Evolutionary conservation across 305 asterid genomes (phyloP).

Genomic region (Fraxinus latifolia): DNA sequence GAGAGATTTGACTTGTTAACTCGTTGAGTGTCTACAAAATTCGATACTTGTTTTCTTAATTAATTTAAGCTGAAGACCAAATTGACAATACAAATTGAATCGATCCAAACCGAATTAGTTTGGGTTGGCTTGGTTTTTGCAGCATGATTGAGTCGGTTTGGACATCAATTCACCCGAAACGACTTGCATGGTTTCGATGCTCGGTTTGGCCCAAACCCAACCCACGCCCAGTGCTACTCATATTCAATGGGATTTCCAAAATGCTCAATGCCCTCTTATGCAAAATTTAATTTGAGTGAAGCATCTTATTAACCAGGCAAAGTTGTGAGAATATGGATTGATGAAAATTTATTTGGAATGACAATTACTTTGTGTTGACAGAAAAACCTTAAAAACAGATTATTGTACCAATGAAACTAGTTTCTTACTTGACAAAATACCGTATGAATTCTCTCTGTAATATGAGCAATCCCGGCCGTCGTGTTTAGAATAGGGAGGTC

Average conservation of each 20-base stretch:
- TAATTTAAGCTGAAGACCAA: no score
- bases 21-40: background rate
- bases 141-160: no score
- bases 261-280: background rate
- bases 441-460: slow-evolving; percentile 43
- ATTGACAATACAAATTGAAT: no score
- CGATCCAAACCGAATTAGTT: no score
- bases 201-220: background rate
- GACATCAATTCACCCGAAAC: no score
- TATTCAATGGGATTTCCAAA: background rate
- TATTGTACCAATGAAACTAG: background rate
- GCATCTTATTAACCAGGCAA: background rate
- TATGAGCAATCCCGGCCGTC: slow-evolving; percentile 69
- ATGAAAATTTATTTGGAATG: background rate
- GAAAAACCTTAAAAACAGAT: background rate
- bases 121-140: no score
- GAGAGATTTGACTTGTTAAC: background rate
- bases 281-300: background rate
- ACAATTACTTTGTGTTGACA: background rate
- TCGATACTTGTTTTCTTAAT: no score
- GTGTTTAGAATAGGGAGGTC: slow-evolving; percentile 69
- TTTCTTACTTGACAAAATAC: slow-evolving; percentile 8
- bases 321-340: background rate
- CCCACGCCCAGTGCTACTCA: background rate
- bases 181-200: background rate